phyloP scores from a whole-genome alignment of 768 basidiomycete species.

The Boletus rubroflammeus region DNA sequence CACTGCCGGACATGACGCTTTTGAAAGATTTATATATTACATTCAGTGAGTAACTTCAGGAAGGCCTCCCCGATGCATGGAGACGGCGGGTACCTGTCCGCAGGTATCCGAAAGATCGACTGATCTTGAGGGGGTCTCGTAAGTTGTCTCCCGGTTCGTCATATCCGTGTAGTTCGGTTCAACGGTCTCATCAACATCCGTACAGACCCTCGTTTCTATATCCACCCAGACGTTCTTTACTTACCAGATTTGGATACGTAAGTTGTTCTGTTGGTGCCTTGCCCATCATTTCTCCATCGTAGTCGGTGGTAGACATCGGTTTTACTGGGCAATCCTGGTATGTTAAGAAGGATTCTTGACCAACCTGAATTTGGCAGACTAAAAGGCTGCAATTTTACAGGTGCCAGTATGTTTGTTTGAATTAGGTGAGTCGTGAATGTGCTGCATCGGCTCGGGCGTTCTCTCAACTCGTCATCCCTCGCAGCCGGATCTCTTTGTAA shows the following conservation, averaged over 20 bases:
- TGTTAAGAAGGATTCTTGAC: background rate
- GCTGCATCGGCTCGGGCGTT: background rate
- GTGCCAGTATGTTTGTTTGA: background rate
- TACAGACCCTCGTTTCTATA: slow-evolving; percentile 6
- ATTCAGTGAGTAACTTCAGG: background rate
- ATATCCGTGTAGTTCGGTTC: background rate
- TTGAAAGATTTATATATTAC: background rate
- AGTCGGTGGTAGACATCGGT: slow-evolving; percentile 2
- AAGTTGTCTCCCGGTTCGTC: background rate
- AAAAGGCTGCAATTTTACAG: no score
- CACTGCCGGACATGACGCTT: background rate
- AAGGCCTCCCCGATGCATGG: background rate
- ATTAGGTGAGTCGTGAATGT: background rate
- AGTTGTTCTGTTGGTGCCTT: background rate
- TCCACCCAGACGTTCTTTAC: slow-evolving; percentile 5
- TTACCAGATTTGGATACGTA: slow-evolving; percentile 11
- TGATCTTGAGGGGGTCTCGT: background rate
- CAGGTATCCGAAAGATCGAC: background rate
- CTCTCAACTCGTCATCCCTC: background rate
- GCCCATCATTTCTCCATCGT: background rate
- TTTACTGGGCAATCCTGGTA: slow-evolving; percentile 1
- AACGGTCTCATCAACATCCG: background rate
- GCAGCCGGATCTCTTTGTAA: slow-evolving; percentile 4
- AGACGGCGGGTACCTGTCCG: no score
- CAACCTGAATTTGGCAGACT: background rate